These are phyloP conservation scores for Ambrosia artemisiifolia DNA, from an alignment of 129 eudicot species.

Conservation along the genomic window DNA sequence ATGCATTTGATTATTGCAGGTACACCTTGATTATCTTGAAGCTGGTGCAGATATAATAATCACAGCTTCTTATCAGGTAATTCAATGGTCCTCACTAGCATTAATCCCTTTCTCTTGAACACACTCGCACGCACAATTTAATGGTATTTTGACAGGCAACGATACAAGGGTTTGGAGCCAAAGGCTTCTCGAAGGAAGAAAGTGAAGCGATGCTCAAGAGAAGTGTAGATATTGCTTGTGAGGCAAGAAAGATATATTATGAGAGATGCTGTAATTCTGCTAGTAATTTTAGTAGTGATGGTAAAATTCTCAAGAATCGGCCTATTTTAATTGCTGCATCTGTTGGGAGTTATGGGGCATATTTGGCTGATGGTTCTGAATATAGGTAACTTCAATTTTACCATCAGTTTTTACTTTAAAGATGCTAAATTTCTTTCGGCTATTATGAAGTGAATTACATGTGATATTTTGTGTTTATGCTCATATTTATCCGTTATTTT, in stretches of 20 bases:
- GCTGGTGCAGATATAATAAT: slow-evolving; percentile 97
- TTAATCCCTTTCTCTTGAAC: neutral
- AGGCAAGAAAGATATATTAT: slow-evolving; percentile 79
- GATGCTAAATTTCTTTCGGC: slow-evolving; percentile 6
- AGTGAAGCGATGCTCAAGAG: slow-evolving; percentile 74
- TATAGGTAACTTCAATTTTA: slow-evolving; percentile 49
- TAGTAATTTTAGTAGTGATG: slow-evolving; percentile 29
- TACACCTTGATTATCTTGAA: slow-evolving; percentile 98
- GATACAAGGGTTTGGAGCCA: slow-evolving; percentile 84
- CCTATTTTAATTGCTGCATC: slow-evolving; percentile 91
- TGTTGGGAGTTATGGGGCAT: slow-evolving; percentile 98
- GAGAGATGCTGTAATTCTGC: slow-evolving; percentile 48
- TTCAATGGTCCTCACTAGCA: neutral
- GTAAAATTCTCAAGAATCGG: slow-evolving; percentile 62
- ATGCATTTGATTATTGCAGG: slow-evolving; percentile 45
- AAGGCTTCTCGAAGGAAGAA: slow-evolving; percentile 79
- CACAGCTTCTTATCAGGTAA: slow-evolving; percentile 95
- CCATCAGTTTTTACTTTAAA: neutral
- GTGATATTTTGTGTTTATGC: neutral
- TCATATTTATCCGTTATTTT: neutral
- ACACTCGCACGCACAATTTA: neutral
- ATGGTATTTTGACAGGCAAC: slow-evolving; percentile 63
- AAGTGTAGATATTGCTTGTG: slow-evolving; percentile 89
- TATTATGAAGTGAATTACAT: neutral
- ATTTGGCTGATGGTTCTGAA: slow-evolving; percentile 99